Evolutionary conservation across 176 grass and related monocot species (phyloP), one percentile per base, ranked within the genome.

Genomic region (Poa annua): DNA sequence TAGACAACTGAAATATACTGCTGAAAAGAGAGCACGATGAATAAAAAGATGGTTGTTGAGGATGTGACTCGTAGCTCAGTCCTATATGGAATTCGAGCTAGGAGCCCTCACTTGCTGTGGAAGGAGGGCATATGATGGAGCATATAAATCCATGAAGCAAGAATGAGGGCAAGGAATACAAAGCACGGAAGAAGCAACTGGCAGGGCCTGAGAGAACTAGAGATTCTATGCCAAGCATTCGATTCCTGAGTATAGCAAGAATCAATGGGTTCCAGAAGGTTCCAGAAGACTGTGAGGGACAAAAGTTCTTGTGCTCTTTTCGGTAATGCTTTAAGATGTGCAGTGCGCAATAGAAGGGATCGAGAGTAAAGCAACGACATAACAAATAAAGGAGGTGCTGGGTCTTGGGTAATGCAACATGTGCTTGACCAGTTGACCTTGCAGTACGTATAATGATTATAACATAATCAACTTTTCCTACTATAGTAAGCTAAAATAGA

Each of bases 151-250:
- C 36, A 42, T 39, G 4, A 45, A 12, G 5, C 3, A 45, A n/a
- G 11, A 70, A 70, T 12, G 10, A 70, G n/a, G 5, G 11, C 38
- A 41, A 29, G 24, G 11, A 24, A 29, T 6, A 70, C 19, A 44
- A 42, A 70, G 35, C 35, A 68, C 44, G 67, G 67, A 45, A 70
- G 36, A 70, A 70, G 13, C 38, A 45, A 45, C 21, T 24, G 11
- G 39, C 67, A 44, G 66, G 67, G 34, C 38, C 22, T 70, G 35
- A 70, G 67, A 70, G 67, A 20, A 69, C 44, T 14, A 70, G 11
- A 70, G 20, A 6, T 70, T 70, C 39, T 14, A 20, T 45, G 20
- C 7, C 21, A 14, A 70, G 67, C 20, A 44, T 70, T 70, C 44
- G 20, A 69, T 69, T 45, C n/a, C 11, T 42, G 20, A 24, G 67